Evolutionary conservation across 331 rosid species (phyloP).

Genomic region (Prunus yedoensis): DNA sequence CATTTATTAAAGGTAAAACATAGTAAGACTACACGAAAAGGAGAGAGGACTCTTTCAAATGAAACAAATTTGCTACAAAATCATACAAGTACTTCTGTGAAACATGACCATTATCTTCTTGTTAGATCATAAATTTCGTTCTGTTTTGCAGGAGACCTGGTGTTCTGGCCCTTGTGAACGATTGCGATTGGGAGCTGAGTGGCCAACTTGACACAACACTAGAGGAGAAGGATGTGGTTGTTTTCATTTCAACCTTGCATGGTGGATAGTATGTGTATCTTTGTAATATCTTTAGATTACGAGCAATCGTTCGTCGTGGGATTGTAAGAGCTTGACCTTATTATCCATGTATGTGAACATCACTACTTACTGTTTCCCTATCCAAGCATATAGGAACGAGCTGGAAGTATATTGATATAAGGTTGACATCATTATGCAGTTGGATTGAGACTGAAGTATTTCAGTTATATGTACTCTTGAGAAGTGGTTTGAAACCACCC

Average conservation of each 20-base stretch:
- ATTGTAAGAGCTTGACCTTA: conserved; percentile 9
- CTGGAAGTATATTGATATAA: background rate
- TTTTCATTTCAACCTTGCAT: conserved; percentile 91
- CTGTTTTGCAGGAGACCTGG: conserved; percentile 85
- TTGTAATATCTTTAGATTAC: background rate
- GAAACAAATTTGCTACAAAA: background rate
- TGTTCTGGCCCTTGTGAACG: conserved; percentile 91
- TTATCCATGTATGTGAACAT: background rate
- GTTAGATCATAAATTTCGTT: background rate
- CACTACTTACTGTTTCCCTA: background rate
- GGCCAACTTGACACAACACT: conserved; percentile 77
- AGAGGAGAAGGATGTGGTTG: conserved; percentile 88
- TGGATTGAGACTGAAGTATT: no score
- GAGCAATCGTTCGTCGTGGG: background rate
- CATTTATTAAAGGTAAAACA: background rate
- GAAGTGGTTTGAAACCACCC: no score
- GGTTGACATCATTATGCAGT: no score
- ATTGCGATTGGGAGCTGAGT: conserved; percentile 96
- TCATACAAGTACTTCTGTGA: background rate
- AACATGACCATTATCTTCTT: background rate
- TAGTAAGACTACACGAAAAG: background rate
- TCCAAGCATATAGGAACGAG: background rate
- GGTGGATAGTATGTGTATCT: conserved; percentile 59
- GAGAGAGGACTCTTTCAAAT: no score
- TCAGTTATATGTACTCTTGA: no score